phyloP scores from a whole-genome alignment of 805 yeast genomes.

The Barnettozyma vustinii region DNA sequence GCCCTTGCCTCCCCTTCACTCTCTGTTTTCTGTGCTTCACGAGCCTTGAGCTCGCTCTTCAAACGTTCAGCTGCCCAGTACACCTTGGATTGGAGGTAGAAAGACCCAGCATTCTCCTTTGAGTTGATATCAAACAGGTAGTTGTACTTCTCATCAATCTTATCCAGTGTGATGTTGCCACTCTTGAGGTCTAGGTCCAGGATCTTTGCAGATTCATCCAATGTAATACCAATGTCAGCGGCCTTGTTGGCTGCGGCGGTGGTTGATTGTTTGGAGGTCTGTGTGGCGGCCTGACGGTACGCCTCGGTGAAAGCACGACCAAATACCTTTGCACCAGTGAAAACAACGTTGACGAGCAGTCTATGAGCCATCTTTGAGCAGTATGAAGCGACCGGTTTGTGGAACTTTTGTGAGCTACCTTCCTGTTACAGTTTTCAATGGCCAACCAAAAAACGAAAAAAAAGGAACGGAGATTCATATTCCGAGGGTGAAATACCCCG shows the following conservation, averaged over 20 bases:
- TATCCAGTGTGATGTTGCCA: slow-evolving; percentile 46
- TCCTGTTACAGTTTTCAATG: background rate
- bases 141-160: slow-evolving; percentile 64
- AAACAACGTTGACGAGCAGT: slow-evolving; percentile 78
- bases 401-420: background rate
- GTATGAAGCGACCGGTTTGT: background rate
- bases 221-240: slow-evolving; percentile 64
- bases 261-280: slow-evolving; percentile 70
- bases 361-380: slow-evolving; percentile 66
- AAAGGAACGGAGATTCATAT: background rate
- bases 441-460: background rate
- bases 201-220: slow-evolving; percentile 90
- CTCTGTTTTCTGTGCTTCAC: slow-evolving; percentile 35
- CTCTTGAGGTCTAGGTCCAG: slow-evolving; percentile 65
- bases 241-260: slow-evolving; percentile 42
- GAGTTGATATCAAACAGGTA: slow-evolving; percentile 85
- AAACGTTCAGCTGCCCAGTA: slow-evolving; percentile 91
- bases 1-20: slow-evolving; percentile 11
- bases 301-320: slow-evolving; percentile 97
- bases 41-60: slow-evolving; percentile 65
- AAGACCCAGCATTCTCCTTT: slow-evolving; percentile 93
- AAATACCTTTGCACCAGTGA: slow-evolving; percentile 93
- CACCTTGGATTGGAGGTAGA: slow-evolving; percentile 88
- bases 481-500: background rate
- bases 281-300: slow-evolving; percentile 92